Evolutionary conservation across 371 early-diverging fungal genomes (phyloP).

Genomic region (Catenaria anguillulae): DNA sequence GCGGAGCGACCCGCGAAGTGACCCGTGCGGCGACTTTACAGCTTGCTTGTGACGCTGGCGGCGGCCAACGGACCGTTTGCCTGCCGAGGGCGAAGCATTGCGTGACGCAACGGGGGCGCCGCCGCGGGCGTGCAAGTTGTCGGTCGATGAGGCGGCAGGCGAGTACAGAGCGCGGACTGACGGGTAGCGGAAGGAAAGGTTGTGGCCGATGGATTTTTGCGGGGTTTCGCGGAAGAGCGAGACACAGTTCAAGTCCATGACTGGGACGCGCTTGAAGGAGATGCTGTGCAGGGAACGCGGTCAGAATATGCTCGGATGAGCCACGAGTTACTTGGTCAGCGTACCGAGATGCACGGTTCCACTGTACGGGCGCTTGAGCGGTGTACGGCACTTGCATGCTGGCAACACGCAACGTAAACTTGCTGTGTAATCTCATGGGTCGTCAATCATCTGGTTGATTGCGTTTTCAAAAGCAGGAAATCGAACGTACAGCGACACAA

Average conservation of each 20-base stretch:
- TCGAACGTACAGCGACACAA: neutral
- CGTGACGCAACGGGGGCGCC: no score
- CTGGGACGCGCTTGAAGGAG: neutral
- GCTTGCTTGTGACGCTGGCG: neutral
- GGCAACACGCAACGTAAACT: neutral
- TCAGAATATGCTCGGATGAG: no score
- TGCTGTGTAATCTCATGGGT: no score
- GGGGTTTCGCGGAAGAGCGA: neutral
- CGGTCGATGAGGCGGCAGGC: neutral
- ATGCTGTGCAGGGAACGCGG: neutral
- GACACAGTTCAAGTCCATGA: neutral
- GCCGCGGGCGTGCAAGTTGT: no score
- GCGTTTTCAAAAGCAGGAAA: no score
- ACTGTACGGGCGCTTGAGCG: neutral
- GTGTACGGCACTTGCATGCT: neutral
- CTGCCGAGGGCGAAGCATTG: no score
- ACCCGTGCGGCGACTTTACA: neutral
- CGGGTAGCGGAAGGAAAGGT: neutral
- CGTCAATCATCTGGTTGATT: no score
- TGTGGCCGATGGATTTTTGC: neutral
- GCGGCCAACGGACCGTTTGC: no score
- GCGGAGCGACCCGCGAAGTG: neutral
- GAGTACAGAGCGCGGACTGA: neutral
- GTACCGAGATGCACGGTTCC: neutral
- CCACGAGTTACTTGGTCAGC: no score